Conservation (phyloP, 352 stramenopile genomes). For the Blastocystis sp. region DNA sequence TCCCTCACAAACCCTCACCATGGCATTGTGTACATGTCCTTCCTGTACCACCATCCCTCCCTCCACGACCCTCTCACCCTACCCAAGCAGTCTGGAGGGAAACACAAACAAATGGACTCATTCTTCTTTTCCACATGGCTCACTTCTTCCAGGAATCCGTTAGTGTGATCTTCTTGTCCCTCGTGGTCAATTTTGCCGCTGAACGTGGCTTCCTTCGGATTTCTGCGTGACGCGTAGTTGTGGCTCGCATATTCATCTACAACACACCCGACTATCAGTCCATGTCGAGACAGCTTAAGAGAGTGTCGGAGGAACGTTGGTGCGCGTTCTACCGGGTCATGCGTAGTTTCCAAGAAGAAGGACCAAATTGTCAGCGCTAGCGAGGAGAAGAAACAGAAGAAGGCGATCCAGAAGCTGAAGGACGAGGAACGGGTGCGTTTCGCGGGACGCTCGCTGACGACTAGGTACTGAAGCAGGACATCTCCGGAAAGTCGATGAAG, state of each 20-base stretch:
- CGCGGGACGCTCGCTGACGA: neutral
- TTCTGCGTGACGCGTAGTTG: slow-evolving; percentile 26
- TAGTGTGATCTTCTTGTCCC: slow-evolving; percentile 21
- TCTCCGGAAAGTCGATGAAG: slow-evolving; percentile 47
- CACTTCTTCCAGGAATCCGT: slow-evolving; percentile 53
- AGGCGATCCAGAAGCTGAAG: slow-evolving; percentile 71
- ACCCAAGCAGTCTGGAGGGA: too few species aligned
- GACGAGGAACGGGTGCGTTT: slow-evolving; percentile 65
- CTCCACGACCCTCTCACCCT: too few species aligned
- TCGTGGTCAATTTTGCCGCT: slow-evolving; percentile 37
- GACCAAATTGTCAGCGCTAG: slow-evolving; percentile 37
- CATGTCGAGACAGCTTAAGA: slow-evolving; percentile 8
- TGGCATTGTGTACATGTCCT: neutral
- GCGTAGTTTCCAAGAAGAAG: slow-evolving; percentile 48
- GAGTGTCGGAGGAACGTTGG: slow-evolving; percentile 43
- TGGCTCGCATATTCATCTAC: slow-evolving; percentile 63
- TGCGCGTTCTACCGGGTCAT: neutral
- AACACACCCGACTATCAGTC: slow-evolving; percentile 30
- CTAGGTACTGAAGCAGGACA: slow-evolving; percentile 58
- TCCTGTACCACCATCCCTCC: too few species aligned
- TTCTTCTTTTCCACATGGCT: slow-evolving; percentile 46
- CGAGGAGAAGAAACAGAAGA: slow-evolving; percentile 74
- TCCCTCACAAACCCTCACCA: too few species aligned
- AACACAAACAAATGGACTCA: too few species aligned
- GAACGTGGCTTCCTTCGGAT: neutral